Percentiles rank a stretch among this genome's conserved stretches.
These are phyloP conservation scores for Fusarium bactridioides DNA, from an alignment of 2,329 filamentous ascomycete genomes.

Conservation along the genomic window DNA sequence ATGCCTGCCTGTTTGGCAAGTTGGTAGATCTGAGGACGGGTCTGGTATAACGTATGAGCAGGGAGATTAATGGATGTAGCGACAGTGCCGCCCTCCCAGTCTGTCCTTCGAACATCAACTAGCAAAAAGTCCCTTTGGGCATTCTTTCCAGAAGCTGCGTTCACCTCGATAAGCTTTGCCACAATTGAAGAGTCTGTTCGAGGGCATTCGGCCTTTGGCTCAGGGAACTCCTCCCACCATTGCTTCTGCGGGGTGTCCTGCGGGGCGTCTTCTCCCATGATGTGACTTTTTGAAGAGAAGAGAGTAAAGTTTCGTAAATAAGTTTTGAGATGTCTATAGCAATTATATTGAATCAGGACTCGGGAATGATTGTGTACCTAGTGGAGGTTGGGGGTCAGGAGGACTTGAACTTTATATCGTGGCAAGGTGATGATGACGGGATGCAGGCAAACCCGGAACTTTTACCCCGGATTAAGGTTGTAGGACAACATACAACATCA, in stretches of 20 bases:
- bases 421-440: constrained; percentile 5
- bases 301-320: too few relatives aligned
- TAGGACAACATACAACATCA: not conserved
- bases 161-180: constrained; percentile 50
- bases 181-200: constrained; percentile 52
- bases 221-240: constrained; percentile 55
- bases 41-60: constrained; percentile 62
- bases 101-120: constrained; percentile 62
- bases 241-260: constrained; percentile 35
- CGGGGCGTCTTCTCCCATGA: constrained; percentile 38
- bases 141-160: constrained; percentile 41
- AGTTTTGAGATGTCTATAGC: not conserved
- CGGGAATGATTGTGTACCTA: not conserved
- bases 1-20: constrained; percentile 60
- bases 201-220: constrained; percentile 50
- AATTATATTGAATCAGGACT: accelerated
- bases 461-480: constrained; percentile 7
- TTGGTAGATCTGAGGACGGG: constrained; percentile 56
- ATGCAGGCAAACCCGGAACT: not conserved
- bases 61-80: constrained; percentile 65
- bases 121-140: constrained; percentile 52
- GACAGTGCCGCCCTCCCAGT: constrained; percentile 68
- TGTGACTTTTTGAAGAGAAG: not conserved
- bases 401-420: not conserved
- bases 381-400: not conserved